Conservation (phyloP, 2,329 filamentous ascomycete species). For the Metarhizium guizhouense region DNA sequence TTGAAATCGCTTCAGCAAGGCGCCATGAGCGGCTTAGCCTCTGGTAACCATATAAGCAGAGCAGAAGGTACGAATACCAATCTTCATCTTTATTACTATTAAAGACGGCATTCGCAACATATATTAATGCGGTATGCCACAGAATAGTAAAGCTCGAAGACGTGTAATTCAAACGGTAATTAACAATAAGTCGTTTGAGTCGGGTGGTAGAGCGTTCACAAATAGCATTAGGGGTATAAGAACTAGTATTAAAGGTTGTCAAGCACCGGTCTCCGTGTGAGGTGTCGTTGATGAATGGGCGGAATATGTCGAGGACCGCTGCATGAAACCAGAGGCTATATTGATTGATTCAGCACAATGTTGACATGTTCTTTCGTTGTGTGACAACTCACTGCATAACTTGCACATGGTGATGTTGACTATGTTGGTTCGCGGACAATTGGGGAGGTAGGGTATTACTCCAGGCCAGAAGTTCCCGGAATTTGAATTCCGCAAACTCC, state of each 20-base stretch:
- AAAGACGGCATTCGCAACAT: constrained; percentile 26
- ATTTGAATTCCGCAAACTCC: constrained; percentile 20
- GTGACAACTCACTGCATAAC: constrained; percentile 9
- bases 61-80: constrained; percentile 23
- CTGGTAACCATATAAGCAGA: constrained; percentile 27
- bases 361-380: no score
- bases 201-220: constrained; percentile 24
- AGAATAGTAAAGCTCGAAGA: constrained; percentile 24
- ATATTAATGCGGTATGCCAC: constrained; percentile 28
- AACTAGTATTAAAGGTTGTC: constrained; percentile 15
- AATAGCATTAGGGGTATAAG: constrained; percentile 15
- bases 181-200: constrained; percentile 24
- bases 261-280: constrained; percentile 5
- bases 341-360: neutral
- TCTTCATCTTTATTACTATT: constrained; percentile 16
- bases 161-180: constrained; percentile 20
- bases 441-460: constrained; percentile 15
- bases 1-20: constrained; percentile 20
- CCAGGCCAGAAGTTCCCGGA: constrained; percentile 24
- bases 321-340: constrained; percentile 15
- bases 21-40: constrained; percentile 21
- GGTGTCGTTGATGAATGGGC: constrained; percentile 14
- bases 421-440: constrained; percentile 8
- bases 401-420: constrained; percentile 18
- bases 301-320: constrained; percentile 12